Evolutionary conservation across 352 stramenopile genomes (phyloP).

Genomic region (Phytophthora podocarpi): DNA sequence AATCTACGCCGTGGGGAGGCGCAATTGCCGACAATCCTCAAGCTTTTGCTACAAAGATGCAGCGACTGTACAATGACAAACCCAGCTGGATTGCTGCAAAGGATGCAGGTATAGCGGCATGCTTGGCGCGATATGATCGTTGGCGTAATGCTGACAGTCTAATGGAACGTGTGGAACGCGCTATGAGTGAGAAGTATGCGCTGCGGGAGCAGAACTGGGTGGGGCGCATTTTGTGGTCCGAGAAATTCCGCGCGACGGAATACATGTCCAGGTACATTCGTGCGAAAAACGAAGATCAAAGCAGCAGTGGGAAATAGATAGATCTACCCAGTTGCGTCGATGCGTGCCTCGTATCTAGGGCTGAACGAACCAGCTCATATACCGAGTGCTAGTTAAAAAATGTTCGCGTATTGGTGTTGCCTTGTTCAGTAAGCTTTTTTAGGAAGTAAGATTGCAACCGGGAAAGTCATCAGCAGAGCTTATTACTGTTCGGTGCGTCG

Average conservation of each 20-base stretch:
- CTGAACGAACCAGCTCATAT: no score
- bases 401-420: no score
- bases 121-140: slow-evolving; percentile 50
- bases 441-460: no score
- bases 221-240: slow-evolving; percentile 82
- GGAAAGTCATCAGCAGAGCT: no score
- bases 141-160: slow-evolving; percentile 52
- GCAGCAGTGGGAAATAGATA: not conserved
- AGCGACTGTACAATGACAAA: slow-evolving; percentile 50
- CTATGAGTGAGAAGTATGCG: slow-evolving; percentile 32
- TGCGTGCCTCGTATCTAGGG: no score
- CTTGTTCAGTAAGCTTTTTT: no score
- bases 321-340: no score
- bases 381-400: no score
- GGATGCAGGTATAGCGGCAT: slow-evolving; percentile 33
- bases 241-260: slow-evolving; percentile 81
- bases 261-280: slow-evolving; percentile 88
- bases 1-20: slow-evolving; percentile 50
- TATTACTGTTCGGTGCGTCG: no score
- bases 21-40: slow-evolving; percentile 48
- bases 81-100: slow-evolving; percentile 45
- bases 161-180: slow-evolving; percentile 56
- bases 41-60: slow-evolving; percentile 52
- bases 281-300: slow-evolving; percentile 56
- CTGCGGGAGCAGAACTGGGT: slow-evolving; percentile 65